These are phyloP conservation scores for Teratosphaeria zuluensis DNA, from an alignment of 2,329 filamentous ascomycete genomes.

Conservation along the genomic window DNA sequence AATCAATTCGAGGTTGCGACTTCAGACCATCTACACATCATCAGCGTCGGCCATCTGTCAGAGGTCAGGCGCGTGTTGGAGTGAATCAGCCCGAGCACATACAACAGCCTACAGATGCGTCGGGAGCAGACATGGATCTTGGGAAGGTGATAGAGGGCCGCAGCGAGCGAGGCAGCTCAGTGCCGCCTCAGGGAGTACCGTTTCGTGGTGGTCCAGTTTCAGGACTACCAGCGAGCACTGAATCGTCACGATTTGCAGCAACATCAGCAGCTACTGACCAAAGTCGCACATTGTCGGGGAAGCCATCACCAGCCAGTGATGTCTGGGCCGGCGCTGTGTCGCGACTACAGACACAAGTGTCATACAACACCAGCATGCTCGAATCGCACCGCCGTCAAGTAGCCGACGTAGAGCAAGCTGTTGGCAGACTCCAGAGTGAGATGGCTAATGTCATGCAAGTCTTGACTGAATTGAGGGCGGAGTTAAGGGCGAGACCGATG, in stretches of 20 bases:
- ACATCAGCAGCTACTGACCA: not conserved
- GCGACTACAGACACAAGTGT: conserved; percentile 39
- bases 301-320: conserved; percentile 10
- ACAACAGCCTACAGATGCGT: conserved; percentile 1
- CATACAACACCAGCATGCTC: conserved; percentile 35
- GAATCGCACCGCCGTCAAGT: conserved; percentile 33
- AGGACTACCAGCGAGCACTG: not conserved
- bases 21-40: not conserved
- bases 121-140: conserved; percentile 3
- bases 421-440: conserved; percentile 32
- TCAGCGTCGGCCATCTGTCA: not conserved
- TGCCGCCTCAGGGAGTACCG: not conserved
- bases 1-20: not conserved
- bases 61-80: not conserved
- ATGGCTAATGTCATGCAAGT: conserved; percentile 25
- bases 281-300: not conserved
- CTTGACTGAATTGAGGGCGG: conserved; percentile 28
- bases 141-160: conserved; percentile 4
- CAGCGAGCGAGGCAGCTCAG: not conserved
- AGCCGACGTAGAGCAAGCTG: conserved; percentile 30
- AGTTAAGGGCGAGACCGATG: conserved; percentile 19
- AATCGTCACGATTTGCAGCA: not conserved
- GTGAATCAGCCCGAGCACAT: not conserved
- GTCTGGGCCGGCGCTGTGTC: conserved; percentile 31
- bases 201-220: not conserved